Conservation (phyloP, 148 eudicot species). For the Fagopyrum tataricum region DNA sequence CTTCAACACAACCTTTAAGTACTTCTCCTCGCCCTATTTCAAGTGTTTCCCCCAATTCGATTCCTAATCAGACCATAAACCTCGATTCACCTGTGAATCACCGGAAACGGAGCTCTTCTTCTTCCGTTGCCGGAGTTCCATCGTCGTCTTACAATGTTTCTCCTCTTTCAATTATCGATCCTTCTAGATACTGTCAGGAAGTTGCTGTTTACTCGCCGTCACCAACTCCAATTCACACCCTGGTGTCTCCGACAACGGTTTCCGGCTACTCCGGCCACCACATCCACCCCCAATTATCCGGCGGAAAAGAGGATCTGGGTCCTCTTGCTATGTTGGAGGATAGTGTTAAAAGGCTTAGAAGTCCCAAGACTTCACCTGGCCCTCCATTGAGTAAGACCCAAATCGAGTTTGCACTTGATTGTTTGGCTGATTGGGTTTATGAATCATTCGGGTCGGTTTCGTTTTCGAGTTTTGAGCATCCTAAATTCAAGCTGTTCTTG, state of each 20-base stretch:
- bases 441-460: conserved; percentile 82
- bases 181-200: conserved; percentile 44
- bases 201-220: conserved; percentile 38
- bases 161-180: conserved; percentile 54
- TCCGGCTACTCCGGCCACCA: not conserved
- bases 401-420: conserved; percentile 52
- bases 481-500: conserved; percentile 71
- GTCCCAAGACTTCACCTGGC: conserved; percentile 68
- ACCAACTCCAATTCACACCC: conserved; percentile 15
- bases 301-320: conserved; percentile 67
- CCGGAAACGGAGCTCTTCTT: conserved; percentile 51
- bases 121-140: not conserved
- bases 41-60: conserved; percentile 25
- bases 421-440: conserved; percentile 77
- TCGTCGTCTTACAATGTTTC: conserved; percentile 26
- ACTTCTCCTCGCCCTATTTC: conserved; percentile 34
- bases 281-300: conserved; percentile 42
- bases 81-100: conserved; percentile 20
- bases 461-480: conserved; percentile 68
- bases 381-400: conserved; percentile 55
- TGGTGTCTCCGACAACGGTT: conserved; percentile 17
- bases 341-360: conserved; percentile 75
- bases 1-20: conserved; percentile 12
- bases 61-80: not conserved
- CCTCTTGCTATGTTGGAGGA: conserved; percentile 79